Percentiles rank a stretch among this genome's conserved stretches.
phyloP scores from a whole-genome alignment of 345 rosid genomes.

The Camelina laxa region DNA sequence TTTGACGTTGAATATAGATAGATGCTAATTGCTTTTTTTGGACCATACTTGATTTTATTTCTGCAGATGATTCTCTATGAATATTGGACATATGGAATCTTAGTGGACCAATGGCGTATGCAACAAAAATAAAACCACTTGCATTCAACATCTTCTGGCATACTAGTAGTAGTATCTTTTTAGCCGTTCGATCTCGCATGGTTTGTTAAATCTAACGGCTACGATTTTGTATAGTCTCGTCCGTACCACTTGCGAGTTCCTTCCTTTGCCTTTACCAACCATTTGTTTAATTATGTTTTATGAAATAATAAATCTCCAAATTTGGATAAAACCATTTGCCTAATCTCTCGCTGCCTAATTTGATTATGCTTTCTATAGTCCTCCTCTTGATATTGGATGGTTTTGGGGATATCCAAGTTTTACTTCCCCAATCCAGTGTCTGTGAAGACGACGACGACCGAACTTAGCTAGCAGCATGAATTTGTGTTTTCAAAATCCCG shows the following conservation, averaged over 20 bases:
- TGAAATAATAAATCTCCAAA: constrained; percentile 7
- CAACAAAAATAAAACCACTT: constrained; percentile 19
- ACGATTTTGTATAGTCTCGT: no score
- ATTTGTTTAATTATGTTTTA: background rate
- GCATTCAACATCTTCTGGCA: constrained; percentile 4
- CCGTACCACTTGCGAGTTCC: background rate
- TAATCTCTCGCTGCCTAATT: background rate
- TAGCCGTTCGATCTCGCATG: no score
- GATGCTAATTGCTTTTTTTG: constrained; percentile 38
- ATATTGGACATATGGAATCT: constrained; percentile 28
- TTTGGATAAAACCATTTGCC: constrained; percentile 24
- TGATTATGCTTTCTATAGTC: background rate
- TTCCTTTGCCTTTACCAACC: background rate
- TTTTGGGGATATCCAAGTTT: background rate
- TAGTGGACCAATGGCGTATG: constrained; percentile 22
- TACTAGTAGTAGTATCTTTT: no score
- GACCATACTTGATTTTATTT: constrained; percentile 37
- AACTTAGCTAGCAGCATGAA: constrained; percentile 34
- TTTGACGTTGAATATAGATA: constrained; percentile 17
- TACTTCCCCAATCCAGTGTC: no score
- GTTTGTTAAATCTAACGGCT: no score
- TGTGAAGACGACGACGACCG: background rate
- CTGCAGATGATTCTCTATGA: constrained; percentile 23
- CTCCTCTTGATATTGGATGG: background rate
- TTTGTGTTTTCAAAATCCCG: constrained; percentile 31